These are phyloP conservation scores for Phytophthora fragariaefolia DNA, from an alignment of 352 stramenopile genomes.

Conservation along the genomic window DNA sequence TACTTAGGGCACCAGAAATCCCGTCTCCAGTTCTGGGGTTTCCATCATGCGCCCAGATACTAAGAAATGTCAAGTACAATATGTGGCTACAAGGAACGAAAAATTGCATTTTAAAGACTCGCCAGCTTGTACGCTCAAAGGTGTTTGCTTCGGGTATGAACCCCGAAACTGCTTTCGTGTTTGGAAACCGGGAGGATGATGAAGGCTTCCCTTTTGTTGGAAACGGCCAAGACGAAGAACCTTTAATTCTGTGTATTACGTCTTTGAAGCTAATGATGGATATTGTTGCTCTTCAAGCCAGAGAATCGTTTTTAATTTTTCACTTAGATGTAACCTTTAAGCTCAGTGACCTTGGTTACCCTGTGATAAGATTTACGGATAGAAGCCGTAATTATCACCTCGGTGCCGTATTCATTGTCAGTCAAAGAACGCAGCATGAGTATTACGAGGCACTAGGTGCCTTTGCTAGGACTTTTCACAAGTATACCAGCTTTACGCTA, in stretches of 20 bases:
- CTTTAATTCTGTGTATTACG: slow-evolving; percentile 3
- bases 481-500: no score
- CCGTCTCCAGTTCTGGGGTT: not conserved
- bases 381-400: not conserved
- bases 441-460: no score
- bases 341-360: slow-evolving; percentile 7
- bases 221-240: slow-evolving; percentile 23
- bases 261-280: not conserved
- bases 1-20: slow-evolving; percentile 3
- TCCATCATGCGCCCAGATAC: slow-evolving; percentile 5
- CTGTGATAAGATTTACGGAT: slow-evolving; percentile 11
- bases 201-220: slow-evolving; percentile 8
- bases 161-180: slow-evolving; percentile 1
- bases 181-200: slow-evolving; percentile 6
- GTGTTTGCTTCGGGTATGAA: not conserved
- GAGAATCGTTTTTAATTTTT: not conserved
- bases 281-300: not conserved
- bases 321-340: slow-evolving; percentile 2
- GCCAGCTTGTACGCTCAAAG: slow-evolving; percentile 2
- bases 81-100: slow-evolving; percentile 3
- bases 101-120: slow-evolving; percentile 1
- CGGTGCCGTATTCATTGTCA: slow-evolving; percentile 1
- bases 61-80: slow-evolving; percentile 8
- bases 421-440: no score
- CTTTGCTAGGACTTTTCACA: no score